phyloP scores from a whole-genome alignment of 495 filamentous ascomycete genomes.

The Aspergillus cristatus region DNA sequence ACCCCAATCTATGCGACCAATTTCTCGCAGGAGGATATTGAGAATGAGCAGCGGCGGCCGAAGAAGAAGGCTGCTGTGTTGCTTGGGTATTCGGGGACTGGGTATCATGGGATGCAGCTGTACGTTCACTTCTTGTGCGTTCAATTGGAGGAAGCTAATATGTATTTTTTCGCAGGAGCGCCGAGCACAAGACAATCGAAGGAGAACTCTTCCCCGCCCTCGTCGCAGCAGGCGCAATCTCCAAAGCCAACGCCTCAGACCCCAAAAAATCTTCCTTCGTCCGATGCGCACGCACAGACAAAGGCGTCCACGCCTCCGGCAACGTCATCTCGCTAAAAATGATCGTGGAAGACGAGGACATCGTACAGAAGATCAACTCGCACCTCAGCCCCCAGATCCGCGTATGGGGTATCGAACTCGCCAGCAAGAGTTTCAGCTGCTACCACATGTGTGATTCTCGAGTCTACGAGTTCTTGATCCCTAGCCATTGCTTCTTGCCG shows the following conservation, averaged over 20 bases:
- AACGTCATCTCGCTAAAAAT: constrained; percentile 94
- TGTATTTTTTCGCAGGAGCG: constrained; percentile 36
- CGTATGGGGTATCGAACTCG: constrained; percentile 83
- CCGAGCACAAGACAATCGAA: constrained; percentile 78
- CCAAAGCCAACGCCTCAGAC: constrained; percentile 91
- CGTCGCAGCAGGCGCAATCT: constrained; percentile 82
- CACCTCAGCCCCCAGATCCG: constrained; percentile 79
- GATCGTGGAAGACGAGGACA: constrained; percentile 82
- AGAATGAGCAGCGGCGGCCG: constrained; percentile 70
- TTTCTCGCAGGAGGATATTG: constrained; percentile 71
- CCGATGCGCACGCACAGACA: constrained; percentile 91
- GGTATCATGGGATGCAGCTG: constrained; percentile 95
- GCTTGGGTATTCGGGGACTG: constrained; percentile 92
- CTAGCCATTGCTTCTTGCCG: constrained; percentile 80
- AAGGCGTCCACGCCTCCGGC: constrained; percentile 94
- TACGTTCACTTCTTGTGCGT: constrained; percentile 15
- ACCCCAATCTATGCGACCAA: constrained; percentile 42
- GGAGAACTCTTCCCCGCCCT: constrained; percentile 93
- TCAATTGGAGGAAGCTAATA: constrained; percentile 11
- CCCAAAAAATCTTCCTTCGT: constrained; percentile 93
- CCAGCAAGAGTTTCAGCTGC: constrained; percentile 77
- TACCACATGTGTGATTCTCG: constrained; percentile 90
- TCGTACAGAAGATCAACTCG: constrained; percentile 84
- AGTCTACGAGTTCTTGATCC: constrained; percentile 94
- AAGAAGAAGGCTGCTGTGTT: constrained; percentile 94